Evolutionary conservation across 108 stramenopile species (phyloP), one percentile per base, ranked within the genome.

Genomic region (Thalassiosira profunda): DNA sequence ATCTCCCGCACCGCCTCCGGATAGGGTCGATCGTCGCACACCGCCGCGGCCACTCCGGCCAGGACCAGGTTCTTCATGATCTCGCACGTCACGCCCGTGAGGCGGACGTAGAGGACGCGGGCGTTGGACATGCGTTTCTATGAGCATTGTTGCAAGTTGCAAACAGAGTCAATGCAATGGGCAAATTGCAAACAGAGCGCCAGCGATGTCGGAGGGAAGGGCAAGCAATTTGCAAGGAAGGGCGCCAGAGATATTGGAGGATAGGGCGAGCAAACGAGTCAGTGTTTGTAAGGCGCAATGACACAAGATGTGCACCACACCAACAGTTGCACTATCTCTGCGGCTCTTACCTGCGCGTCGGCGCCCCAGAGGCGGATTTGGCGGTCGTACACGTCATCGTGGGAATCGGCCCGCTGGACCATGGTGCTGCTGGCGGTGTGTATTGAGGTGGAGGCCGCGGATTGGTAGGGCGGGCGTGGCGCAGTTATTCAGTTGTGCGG

Each of bases 351-450:
- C 84, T 98, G 98, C 20, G 97, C 94, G 48, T 97, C 97, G 15
- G 92, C 86, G 6, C 98, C 98, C 98, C 98, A 98, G 20, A 98
- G 78, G 7, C 98, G 93, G 49, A 98, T 95, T 69, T 98, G 98
- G 35, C 98, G 89, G 80, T 98, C 96, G 66, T 98, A 98, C 24
- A 96, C 80, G 58, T 93, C 92, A 35, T 77, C 76, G 57, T 77
- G 76, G 43, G 61, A 63, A 23, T 41, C 28, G 23, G 59, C 57
- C 29, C 66, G 45, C 37, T 57, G 54, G 12, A 34, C 67, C 56
- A 69, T 69, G 21, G 31, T 54, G 28, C 9, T 25, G 14, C 10
- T 41, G 0, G 8, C n/a, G n/a, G n/a, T n/a, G n/a, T n/a, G n/a
- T n/a, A n/a, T n/a, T n/a, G n/a, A n/a, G n/a, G n/a, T n/a, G n/a